Evolutionary conservation across 1,284 basidiomycete species (phyloP).

Genomic region (Naganishia albida): DNA sequence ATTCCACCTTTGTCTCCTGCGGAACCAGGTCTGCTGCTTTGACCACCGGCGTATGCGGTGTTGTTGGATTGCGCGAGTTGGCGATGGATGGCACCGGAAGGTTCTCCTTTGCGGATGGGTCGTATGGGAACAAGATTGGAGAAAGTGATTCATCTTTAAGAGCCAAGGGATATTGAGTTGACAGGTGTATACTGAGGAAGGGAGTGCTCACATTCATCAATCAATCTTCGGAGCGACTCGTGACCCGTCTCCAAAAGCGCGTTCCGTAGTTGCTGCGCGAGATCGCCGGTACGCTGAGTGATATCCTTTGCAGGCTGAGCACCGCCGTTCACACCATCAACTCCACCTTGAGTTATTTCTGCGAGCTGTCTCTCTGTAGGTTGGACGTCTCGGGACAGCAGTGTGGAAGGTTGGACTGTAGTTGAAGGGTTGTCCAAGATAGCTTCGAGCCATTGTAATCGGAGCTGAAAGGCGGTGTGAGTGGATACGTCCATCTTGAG

Average conservation of each 20-base stretch:
- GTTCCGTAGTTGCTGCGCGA: slow-evolving; percentile 12
- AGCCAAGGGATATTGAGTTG: no score
- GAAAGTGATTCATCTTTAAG: slow-evolving; percentile 20
- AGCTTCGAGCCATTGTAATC: slow-evolving; percentile 24
- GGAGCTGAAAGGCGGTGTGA: slow-evolving; percentile 22
- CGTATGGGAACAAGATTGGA: slow-evolving; percentile 11
- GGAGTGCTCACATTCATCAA: slow-evolving; percentile 21
- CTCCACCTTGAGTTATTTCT: neutral
- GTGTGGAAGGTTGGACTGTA: neutral
- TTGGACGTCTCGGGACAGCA: neutral
- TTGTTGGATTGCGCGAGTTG: neutral
- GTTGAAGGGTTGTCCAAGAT: slow-evolving; percentile 10
- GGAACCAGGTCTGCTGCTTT: slow-evolving; percentile 13
- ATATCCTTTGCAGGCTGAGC: slow-evolving; percentile 6
- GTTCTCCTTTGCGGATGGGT: neutral
- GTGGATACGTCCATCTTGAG: slow-evolving; percentile 9
- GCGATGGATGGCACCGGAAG: neutral
- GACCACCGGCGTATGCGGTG: neutral
- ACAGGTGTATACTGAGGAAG: no score
- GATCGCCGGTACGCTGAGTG: slow-evolving; percentile 5
- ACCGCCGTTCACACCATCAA: neutral
- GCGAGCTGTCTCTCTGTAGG: neutral
- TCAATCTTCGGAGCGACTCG: slow-evolving; percentile 23
- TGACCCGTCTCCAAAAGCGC: slow-evolving; percentile 10
- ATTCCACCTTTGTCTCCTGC: slow-evolving; percentile 16